These are phyloP conservation scores for Globisporangium polare DNA, from an alignment of 352 stramenopile species.

Conservation along the genomic window DNA sequence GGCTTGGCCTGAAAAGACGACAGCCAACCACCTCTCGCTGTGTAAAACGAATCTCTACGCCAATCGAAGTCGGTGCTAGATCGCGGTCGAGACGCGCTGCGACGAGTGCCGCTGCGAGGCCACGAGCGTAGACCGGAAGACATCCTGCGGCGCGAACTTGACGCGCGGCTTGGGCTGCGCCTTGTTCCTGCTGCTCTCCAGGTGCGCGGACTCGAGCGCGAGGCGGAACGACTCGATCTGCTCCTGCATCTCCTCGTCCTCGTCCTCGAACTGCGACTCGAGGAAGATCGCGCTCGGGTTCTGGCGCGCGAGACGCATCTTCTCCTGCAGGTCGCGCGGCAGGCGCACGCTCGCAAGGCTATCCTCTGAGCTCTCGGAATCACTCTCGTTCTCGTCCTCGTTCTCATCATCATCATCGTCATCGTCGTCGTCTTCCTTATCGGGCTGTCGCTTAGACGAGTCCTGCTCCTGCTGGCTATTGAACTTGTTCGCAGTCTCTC, in stretches of 20 bases:
- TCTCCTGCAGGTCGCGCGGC: conserved; percentile 42
- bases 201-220: conserved; percentile 72
- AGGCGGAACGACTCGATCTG: conserved; percentile 73
- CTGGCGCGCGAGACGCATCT: conserved; percentile 57
- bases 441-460: neutral
- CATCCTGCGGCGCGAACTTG: conserved; percentile 65
- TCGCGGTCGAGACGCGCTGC: conserved; percentile 16
- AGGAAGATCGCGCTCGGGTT: conserved; percentile 79
- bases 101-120: conserved; percentile 20
- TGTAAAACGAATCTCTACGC: neutral
- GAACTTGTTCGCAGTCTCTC: neutral
- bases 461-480: neutral
- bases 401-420: conserved; percentile 12
- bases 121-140: conserved; percentile 56
- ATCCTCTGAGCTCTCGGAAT: conserved; percentile 8
- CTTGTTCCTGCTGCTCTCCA: conserved; percentile 49
- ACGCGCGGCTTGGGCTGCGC: conserved; percentile 60
- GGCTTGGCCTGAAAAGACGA: too few species aligned
- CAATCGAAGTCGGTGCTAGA: conserved; percentile 1
- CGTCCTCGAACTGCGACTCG: conserved; percentile 80
- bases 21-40: neutral
- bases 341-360: conserved; percentile 12
- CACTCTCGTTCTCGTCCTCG: conserved; percentile 10
- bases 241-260: conserved; percentile 72
- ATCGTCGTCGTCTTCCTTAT: conserved; percentile 17